phyloP scores from a whole-genome alignment of 352 stramenopile species.

The Phytophthora multivora region DNA sequence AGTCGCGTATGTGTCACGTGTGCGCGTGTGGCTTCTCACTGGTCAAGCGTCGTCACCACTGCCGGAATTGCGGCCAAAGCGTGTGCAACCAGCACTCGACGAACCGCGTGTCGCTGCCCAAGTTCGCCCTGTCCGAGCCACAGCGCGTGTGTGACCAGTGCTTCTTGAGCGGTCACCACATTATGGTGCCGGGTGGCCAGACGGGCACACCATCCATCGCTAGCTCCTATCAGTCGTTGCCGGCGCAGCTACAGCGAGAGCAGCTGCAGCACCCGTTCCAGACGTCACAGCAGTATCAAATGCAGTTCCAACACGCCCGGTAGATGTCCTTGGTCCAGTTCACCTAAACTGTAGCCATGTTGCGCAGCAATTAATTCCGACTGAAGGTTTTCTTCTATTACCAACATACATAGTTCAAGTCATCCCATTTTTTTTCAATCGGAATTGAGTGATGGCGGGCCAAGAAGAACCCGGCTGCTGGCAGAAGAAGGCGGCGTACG shows the following conservation, averaged over 20 bases:
- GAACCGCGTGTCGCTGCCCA: constrained; percentile 77
- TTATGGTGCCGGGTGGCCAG: constrained; percentile 37
- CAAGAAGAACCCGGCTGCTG: constrained; percentile 63
- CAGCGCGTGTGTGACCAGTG: constrained; percentile 85
- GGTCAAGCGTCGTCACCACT: constrained; percentile 83
- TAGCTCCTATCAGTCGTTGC: constrained; percentile 48
- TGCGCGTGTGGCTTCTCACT: constrained; percentile 64
- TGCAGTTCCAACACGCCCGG: constrained; percentile 38
- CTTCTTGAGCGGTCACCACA: constrained; percentile 71
- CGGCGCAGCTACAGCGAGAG: constrained; percentile 40
- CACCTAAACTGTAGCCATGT: constrained; percentile 33
- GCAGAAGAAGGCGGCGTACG: constrained; percentile 73
- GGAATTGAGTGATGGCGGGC: constrained; percentile 22
- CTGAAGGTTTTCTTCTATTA: constrained; percentile 30
- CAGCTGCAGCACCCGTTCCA: constrained; percentile 42
- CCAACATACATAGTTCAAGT: constrained; percentile 30
- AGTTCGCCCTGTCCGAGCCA: constrained; percentile 71
- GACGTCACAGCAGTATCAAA: constrained; percentile 35
- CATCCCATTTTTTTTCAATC: constrained; percentile 5
- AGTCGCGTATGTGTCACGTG: constrained; percentile 73
- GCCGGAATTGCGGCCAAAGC: constrained; percentile 80
- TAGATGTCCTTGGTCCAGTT: constrained; percentile 18
- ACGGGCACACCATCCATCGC: constrained; percentile 38
- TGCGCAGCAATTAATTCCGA: constrained; percentile 29
- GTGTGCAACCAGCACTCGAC: constrained; percentile 78